Conservation (phyloP, 2,329 filamentous ascomycete genomes). For the Pseudogymnoascus sp. region DNA sequence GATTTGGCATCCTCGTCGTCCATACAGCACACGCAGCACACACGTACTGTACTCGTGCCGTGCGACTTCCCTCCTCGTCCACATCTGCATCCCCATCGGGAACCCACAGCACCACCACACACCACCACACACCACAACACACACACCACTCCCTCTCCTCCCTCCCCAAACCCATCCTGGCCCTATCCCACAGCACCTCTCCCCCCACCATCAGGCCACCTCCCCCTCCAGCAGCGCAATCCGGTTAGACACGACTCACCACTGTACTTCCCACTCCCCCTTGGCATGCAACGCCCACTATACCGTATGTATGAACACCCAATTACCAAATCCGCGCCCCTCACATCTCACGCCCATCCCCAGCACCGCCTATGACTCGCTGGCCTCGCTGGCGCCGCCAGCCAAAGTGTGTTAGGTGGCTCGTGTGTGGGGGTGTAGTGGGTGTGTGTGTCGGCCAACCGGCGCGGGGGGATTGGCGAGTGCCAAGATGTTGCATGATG, state of each 20-base stretch:
- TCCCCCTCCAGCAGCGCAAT: neutral
- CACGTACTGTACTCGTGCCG: neutral
- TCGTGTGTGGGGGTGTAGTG: neutral
- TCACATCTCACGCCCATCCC: neutral
- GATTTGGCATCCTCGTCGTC: neutral
- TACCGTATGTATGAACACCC: neutral
- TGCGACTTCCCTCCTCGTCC: neutral
- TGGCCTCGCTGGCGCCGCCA: neutral
- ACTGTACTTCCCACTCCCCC: neutral
- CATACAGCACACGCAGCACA: neutral
- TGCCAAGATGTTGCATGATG: neutral
- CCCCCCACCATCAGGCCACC: neutral
- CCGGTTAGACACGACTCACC: conserved; percentile 3
- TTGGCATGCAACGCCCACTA: neutral
- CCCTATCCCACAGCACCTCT: neutral
- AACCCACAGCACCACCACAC: neutral
- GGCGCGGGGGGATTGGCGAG: conserved; percentile 1
- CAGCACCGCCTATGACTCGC: neutral
- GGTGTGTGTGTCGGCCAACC: neutral
- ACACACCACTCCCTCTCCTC: neutral
- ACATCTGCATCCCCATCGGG: neutral
- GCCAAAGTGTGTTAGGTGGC: neutral
- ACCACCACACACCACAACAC: neutral
- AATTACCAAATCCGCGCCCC: neutral
- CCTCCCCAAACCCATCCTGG: neutral